Evolutionary conservation across 352 stramenopile species (phyloP).

Genomic region (Pythium biforme): DNA sequence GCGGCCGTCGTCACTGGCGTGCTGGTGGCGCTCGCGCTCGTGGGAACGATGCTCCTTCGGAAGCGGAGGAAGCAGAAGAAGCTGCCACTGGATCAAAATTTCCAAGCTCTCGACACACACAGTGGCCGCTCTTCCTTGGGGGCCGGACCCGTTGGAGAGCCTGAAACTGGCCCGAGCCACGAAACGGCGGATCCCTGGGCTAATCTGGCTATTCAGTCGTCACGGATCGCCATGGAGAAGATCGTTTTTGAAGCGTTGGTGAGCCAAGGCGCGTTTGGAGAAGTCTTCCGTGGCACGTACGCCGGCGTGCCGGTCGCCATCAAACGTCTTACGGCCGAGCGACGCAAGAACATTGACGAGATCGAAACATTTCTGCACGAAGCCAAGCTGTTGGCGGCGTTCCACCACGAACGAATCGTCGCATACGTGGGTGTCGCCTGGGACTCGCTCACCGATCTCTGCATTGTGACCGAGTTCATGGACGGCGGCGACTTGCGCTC

Average conservation of each 20-base stretch:
- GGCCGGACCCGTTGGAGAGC: too few relatives aligned
- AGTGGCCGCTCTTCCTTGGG: too few relatives aligned
- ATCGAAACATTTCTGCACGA: constrained; percentile 43
- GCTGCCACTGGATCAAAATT: too few relatives aligned
- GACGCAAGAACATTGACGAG: constrained; percentile 25
- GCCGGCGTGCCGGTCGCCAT: constrained; percentile 34
- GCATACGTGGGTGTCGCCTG: constrained; percentile 24
- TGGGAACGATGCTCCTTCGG: too few relatives aligned
- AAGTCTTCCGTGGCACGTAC: constrained; percentile 39
- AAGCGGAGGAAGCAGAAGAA: too few relatives aligned
- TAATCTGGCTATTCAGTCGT: neutral
- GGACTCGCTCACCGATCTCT: constrained; percentile 39
- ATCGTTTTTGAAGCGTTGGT: constrained; percentile 16
- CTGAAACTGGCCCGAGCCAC: too few relatives aligned
- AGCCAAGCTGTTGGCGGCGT: constrained; percentile 37
- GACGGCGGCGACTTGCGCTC: constrained; percentile 38
- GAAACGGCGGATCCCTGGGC: neutral
- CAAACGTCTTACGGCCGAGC: constrained; percentile 38
- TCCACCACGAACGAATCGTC: constrained; percentile 41
- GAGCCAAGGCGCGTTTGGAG: constrained; percentile 42
- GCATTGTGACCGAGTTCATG: constrained; percentile 40
- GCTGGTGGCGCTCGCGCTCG: too few relatives aligned
- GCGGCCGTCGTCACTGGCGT: too few relatives aligned
- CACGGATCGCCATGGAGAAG: constrained; percentile 11
- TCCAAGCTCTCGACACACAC: too few relatives aligned